Evolutionary conservation across 2,329 filamentous ascomycete species (phyloP).

Genomic region (Curvularia spicifera): DNA sequence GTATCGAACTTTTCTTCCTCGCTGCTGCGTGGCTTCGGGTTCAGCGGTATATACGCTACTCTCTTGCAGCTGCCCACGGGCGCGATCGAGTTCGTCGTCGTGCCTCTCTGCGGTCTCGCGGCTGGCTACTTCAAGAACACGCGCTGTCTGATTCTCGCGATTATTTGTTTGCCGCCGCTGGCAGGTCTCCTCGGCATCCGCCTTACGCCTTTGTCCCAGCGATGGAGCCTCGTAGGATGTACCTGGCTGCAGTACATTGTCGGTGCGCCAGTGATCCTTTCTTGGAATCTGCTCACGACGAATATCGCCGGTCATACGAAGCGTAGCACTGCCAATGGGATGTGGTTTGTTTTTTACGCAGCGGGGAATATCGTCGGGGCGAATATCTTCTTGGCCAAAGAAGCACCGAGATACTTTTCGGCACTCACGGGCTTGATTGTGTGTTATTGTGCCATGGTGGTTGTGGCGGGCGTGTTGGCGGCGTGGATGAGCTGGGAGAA

Average conservation of each 20-base stretch:
- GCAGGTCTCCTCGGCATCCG: constrained; percentile 60
- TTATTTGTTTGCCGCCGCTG: constrained; percentile 56
- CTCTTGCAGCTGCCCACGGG: constrained; percentile 54
- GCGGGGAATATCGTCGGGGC: constrained; percentile 59
- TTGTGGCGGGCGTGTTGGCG: constrained; percentile 36
- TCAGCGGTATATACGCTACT: constrained; percentile 51
- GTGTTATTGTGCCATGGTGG: constrained; percentile 54
- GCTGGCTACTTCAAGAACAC: constrained; percentile 42
- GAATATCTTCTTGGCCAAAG: constrained; percentile 55
- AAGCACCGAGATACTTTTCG: constrained; percentile 55
- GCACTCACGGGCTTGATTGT: constrained; percentile 53
- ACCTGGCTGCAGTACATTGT: constrained; percentile 61
- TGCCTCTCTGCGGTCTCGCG: constrained; percentile 44
- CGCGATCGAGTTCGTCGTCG: constrained; percentile 53
- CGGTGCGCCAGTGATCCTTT: constrained; percentile 59
- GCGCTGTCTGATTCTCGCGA: constrained; percentile 41
- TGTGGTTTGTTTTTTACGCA: constrained; percentile 59
- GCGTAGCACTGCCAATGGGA: constrained; percentile 56
- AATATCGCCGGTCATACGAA: constrained; percentile 60
- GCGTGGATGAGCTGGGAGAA: constrained; percentile 46
- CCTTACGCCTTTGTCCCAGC: constrained; percentile 55
- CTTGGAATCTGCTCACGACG: constrained; percentile 58
- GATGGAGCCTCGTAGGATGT: constrained; percentile 59
- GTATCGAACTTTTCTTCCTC: constrained; percentile 59
- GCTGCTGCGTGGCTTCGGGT: constrained; percentile 55